Percentiles rank a stretch among this genome's conserved stretches.
phyloP scores from a whole-genome alignment of 1,284 basidiomycete species.

The Polyporus tsugae region DNA sequence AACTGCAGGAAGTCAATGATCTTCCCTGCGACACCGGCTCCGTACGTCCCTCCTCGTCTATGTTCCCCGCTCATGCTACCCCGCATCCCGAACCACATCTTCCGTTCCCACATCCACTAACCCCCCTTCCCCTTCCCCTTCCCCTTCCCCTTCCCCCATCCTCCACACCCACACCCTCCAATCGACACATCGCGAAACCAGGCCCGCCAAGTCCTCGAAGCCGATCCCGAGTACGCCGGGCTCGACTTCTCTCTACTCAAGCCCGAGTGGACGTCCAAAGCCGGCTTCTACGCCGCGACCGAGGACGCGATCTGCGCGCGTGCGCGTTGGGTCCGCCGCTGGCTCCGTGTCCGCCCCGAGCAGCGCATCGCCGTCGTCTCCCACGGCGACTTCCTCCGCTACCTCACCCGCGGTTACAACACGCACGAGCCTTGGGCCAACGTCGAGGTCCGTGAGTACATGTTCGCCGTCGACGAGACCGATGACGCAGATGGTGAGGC shows the following conservation, averaged over 20 bases:
- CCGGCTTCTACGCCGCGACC: slow-evolving; percentile 41
- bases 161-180: neutral
- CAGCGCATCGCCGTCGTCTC: slow-evolving; percentile 43
- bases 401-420: slow-evolving; percentile 40
- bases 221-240: slow-evolving; percentile 43
- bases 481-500: slow-evolving; percentile 40
- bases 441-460: slow-evolving; percentile 43
- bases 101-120: neutral
- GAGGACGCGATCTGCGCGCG: slow-evolving; percentile 37
- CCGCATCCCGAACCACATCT: neutral
- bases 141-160: neutral
- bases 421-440: slow-evolving; percentile 42
- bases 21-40: slow-evolving; percentile 44
- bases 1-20: slow-evolving; percentile 43
- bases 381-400: slow-evolving; percentile 43
- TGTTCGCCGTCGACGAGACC: slow-evolving; percentile 38
- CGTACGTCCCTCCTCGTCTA: slow-evolving; percentile 29
- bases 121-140: neutral
- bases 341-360: slow-evolving; percentile 44
- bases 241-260: slow-evolving; percentile 43
- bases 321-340: slow-evolving; percentile 43
- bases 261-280: slow-evolving; percentile 44
- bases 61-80: neutral
- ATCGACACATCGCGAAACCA: slow-evolving; percentile 9
- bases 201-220: slow-evolving; percentile 42